These are phyloP conservation scores for Clitocybe nebularis DNA, from an alignment of 1,284 basidiomycete genomes.

Conservation along the genomic window DNA sequence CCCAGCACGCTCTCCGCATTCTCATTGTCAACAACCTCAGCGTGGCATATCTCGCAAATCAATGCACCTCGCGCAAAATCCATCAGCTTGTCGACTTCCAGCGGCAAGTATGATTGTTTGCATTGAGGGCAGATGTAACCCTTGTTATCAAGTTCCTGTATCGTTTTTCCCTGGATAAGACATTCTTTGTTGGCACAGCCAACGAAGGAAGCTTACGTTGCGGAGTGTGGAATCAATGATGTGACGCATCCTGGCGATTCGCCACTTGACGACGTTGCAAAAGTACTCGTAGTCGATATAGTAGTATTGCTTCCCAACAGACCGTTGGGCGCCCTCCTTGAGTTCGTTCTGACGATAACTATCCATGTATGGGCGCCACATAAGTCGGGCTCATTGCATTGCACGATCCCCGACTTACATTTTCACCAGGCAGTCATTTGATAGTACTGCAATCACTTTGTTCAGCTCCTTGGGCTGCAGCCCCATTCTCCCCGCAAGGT, in stretches of 20 bases:
- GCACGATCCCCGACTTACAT: slow-evolving; percentile 50
- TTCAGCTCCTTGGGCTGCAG: slow-evolving; percentile 91
- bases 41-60: slow-evolving; percentile 74
- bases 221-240: slow-evolving; percentile 85
- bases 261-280: slow-evolving; percentile 97
- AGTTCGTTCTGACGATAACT: slow-evolving; percentile 85
- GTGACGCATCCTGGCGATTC: slow-evolving; percentile 91
- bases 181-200: slow-evolving; percentile 1
- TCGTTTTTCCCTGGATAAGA: slow-evolving; percentile 10
- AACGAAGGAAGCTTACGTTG: slow-evolving; percentile 50
- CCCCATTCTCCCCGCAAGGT: slow-evolving; percentile 84
- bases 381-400: too few relatives aligned
- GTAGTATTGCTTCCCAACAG: slow-evolving; percentile 86
- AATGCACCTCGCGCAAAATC: slow-evolving; percentile 63
- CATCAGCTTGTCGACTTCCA: slow-evolving; percentile 83
- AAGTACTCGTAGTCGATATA: slow-evolving; percentile 95
- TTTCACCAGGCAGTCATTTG: slow-evolving; percentile 81
- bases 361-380: slow-evolving; percentile 1
- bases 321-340: slow-evolving; percentile 78
- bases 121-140: slow-evolving; percentile 95
- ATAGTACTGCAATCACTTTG: slow-evolving; percentile 85
- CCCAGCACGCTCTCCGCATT: slow-evolving; percentile 80
- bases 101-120: slow-evolving; percentile 77
- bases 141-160: slow-evolving; percentile 89
- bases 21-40: slow-evolving; percentile 90